phyloP scores from a whole-genome alignment of 1,284 basidiomycete species.

The Coniferiporia sulphurascens region DNA sequence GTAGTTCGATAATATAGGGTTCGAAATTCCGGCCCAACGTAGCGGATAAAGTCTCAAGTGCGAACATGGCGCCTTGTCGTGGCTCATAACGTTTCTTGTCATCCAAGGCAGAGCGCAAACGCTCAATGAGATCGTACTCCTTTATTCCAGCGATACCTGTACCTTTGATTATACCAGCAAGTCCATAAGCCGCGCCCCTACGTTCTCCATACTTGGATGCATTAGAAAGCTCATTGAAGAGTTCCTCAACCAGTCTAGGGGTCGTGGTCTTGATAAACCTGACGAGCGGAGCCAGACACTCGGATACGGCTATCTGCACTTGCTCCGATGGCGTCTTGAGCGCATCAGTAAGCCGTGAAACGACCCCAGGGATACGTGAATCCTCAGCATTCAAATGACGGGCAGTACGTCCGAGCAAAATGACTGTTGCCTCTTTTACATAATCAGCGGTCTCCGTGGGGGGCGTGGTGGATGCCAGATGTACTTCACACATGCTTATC shows the following conservation, averaged over 20 bases:
- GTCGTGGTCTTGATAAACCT: slow-evolving; percentile 63
- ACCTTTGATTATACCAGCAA: slow-evolving; percentile 91
- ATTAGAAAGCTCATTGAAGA: slow-evolving; percentile 74
- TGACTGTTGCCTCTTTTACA: slow-evolving; percentile 93
- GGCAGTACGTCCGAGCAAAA: slow-evolving; percentile 91
- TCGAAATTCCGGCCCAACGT: slow-evolving; percentile 90
- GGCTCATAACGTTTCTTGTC: slow-evolving; percentile 88
- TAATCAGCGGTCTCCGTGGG: slow-evolving; percentile 76
- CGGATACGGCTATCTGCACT: slow-evolving; percentile 95
- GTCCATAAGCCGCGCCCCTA: slow-evolving; percentile 92
- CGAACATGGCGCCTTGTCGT: slow-evolving; percentile 93
- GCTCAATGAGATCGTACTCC: slow-evolving; percentile 75
- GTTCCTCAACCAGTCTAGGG: slow-evolving; percentile 67
- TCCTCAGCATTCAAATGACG: slow-evolving; percentile 81
- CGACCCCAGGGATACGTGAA: slow-evolving; percentile 74
- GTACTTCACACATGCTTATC: slow-evolving; percentile 82
- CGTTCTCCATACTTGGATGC: slow-evolving; percentile 87
- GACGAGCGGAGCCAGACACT: slow-evolving; percentile 88
- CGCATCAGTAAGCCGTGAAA: slow-evolving; percentile 87
- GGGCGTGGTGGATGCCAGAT: slow-evolving; percentile 60
- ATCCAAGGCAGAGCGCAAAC: slow-evolving; percentile 74
- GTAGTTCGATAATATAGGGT: slow-evolving; percentile 85
- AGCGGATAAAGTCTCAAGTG: slow-evolving; percentile 86
- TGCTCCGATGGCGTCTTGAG: slow-evolving; percentile 94
- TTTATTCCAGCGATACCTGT: slow-evolving; percentile 84